phyloP scores from a whole-genome alignment of 768 basidiomycete species.

The Chalciporus pseudorubinellus region DNA sequence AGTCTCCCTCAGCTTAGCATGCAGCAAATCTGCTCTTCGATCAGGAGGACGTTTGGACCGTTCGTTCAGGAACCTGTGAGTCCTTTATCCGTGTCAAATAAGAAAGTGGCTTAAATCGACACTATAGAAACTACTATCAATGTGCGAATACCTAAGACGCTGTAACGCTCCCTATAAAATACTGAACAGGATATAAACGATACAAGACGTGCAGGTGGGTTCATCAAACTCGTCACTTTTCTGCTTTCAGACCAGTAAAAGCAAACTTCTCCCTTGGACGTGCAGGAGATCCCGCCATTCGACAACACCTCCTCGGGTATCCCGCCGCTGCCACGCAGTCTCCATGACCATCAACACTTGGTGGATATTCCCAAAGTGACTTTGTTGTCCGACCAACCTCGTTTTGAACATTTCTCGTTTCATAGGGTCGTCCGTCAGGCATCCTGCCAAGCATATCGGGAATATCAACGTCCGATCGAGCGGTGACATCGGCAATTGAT shows the following conservation, averaged over 20 bases:
- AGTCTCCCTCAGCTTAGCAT: neutral
- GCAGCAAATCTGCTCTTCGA: neutral
- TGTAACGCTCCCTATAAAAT: slow-evolving; percentile 7
- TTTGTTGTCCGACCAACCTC: slow-evolving; percentile 53
- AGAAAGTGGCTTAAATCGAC: slow-evolving; percentile 11
- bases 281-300: slow-evolving; percentile 58
- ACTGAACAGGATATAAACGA: slow-evolving; percentile 18
- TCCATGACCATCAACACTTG: slow-evolving; percentile 64
- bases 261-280: slow-evolving; percentile 28
- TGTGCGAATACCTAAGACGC: slow-evolving; percentile 14
- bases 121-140: slow-evolving; percentile 13
- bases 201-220: neutral
- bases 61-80: neutral
- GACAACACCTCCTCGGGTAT: slow-evolving; percentile 48
- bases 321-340: slow-evolving; percentile 66
- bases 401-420: slow-evolving; percentile 58
- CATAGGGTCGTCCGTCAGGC: slow-evolving; percentile 64
- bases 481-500: slow-evolving; percentile 53
- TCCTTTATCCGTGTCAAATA: neutral
- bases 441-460: slow-evolving; percentile 71
- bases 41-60: neutral
- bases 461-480: slow-evolving; percentile 69
- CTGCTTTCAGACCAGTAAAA: slow-evolving; percentile 29
- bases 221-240: neutral
- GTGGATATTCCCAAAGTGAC: slow-evolving; percentile 57